These are phyloP conservation scores for Acer saccharum DNA, from an alignment of 345 rosid genomes.

Conservation along the genomic window DNA sequence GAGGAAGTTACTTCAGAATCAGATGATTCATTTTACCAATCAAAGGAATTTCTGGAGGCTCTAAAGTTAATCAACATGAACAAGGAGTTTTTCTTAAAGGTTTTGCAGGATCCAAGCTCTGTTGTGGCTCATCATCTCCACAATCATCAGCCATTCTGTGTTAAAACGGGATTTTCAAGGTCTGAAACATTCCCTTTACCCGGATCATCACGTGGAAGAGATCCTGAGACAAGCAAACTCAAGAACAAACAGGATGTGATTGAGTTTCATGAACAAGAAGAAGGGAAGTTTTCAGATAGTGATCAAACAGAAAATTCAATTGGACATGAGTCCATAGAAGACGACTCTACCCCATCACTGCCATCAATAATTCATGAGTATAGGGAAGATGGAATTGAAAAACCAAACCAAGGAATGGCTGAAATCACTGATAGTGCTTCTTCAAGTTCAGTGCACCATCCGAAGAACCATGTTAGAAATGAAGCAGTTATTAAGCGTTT, in stretches of 20 bases:
- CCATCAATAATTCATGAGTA: slow-evolving; percentile 36
- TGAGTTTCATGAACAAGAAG: slow-evolving; percentile 10
- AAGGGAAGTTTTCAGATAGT: not conserved
- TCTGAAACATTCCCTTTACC: slow-evolving; percentile 50
- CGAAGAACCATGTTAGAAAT: slow-evolving; percentile 38
- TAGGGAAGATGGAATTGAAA: slow-evolving; percentile 36
- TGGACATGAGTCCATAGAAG: slow-evolving; percentile 5
- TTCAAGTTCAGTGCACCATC: slow-evolving; percentile 31
- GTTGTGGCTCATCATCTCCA: slow-evolving; percentile 53
- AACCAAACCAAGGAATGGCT: slow-evolving; percentile 28
- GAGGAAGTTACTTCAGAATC: slow-evolving; percentile 28
- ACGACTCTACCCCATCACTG: slow-evolving; percentile 9
- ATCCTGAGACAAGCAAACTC: slow-evolving; percentile 15
- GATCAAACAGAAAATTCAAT: slow-evolving; percentile 6
- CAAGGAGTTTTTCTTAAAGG: slow-evolving; percentile 48
- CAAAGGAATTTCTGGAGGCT: slow-evolving; percentile 53
- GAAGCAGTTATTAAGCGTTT: slow-evolving; percentile 55
- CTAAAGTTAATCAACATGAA: slow-evolving; percentile 52
- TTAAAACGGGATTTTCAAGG: slow-evolving; percentile 36
- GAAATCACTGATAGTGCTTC: slow-evolving; percentile 30
- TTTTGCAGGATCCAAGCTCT: slow-evolving; percentile 57
- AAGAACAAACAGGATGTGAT: slow-evolving; percentile 14
- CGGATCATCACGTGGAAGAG: slow-evolving; percentile 23
- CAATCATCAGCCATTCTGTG: slow-evolving; percentile 35
- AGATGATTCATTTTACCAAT: slow-evolving; percentile 32